A percentile compares a stretch with the other conserved stretches of the same genome.
Conservation (phyloP, 179 eudicot species). For the Drosera spatulata region DNA sequence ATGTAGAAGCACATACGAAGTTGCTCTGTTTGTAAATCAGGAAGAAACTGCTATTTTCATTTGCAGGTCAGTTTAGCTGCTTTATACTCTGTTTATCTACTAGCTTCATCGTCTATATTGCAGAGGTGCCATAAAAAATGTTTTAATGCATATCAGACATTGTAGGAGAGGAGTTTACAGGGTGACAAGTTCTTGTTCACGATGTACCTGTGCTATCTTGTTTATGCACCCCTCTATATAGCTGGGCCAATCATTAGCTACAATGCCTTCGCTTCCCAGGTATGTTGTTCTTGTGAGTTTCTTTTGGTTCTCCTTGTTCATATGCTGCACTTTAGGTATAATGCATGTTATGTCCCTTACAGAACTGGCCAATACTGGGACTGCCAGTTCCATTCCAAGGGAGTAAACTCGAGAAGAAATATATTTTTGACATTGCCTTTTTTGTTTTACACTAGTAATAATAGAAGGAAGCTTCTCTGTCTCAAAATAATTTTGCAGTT, state of each 20-base stretch:
- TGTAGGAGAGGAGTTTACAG: slow-evolving; percentile 62
- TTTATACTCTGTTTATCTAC: slow-evolving; percentile 1
- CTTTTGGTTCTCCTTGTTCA: no score
- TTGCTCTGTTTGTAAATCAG: slow-evolving; percentile 69
- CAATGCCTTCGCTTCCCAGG: slow-evolving; percentile 97
- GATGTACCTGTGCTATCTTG: slow-evolving; percentile 69
- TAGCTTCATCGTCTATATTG: not conserved
- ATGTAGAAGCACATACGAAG: slow-evolving; percentile 74
- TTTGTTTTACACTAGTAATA: no score
- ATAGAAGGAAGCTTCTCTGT: not conserved
- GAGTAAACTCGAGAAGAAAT: no score
- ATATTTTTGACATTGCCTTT: no score
- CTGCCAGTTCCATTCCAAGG: no score
- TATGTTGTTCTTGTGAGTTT: slow-evolving; percentile 10
- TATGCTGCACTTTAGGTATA: no score
- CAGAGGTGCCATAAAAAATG: not conserved
- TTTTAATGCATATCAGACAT: slow-evolving; percentile 1
- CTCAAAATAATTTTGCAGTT: slow-evolving; percentile 40
- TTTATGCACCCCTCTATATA: slow-evolving; percentile 91
- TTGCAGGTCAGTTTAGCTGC: slow-evolving; percentile 48
- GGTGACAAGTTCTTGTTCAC: slow-evolving; percentile 49
- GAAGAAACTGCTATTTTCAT: slow-evolving; percentile 63
- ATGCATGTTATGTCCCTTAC: no score
- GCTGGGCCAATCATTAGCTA: slow-evolving; percentile 93
- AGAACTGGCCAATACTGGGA: no score